A percentile compares a stretch with the other conserved stretches of the same genome.
Evolutionary conservation across 2,329 filamentous ascomycete species (phyloP).

Genomic region (Escovopsis sp.): DNA sequence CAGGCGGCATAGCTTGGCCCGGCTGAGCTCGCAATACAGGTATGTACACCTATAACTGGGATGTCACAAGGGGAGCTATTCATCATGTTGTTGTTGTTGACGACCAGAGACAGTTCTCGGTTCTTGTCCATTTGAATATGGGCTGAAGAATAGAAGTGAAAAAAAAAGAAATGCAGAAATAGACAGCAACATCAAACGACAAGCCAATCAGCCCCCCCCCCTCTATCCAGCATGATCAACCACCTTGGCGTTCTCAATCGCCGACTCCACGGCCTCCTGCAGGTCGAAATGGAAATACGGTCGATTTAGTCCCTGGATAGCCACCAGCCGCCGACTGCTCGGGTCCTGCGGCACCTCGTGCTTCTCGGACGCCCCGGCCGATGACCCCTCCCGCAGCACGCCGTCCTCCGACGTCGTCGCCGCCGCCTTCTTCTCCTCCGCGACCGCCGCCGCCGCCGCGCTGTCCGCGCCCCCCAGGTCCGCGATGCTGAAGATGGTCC

Average conservation of each 20-base stretch:
- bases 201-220: too few species aligned
- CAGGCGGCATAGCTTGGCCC: too few species aligned
- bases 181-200: too few species aligned
- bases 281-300: constrained; percentile 39
- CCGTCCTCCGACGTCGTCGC: constrained; percentile 12
- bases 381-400: constrained; percentile 13
- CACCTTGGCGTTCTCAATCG: constrained; percentile 21
- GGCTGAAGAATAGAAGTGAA: too few species aligned
- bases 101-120: too few species aligned
- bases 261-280: constrained; percentile 32
- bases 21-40: too few species aligned
- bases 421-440: constrained; percentile 42
- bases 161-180: too few species aligned
- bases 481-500: constrained; percentile 85
- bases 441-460: constrained; percentile 38
- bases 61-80: too few species aligned
- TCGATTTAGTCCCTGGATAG: constrained; percentile 31
- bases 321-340: constrained; percentile 18
- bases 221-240: background rate
- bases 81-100: too few species aligned
- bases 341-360: constrained; percentile 14
- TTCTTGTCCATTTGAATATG: too few species aligned
- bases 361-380: constrained; percentile 12
- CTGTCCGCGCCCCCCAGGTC: constrained; percentile 63
- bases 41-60: too few species aligned